Percentiles rank a stretch among this genome's conserved stretches.
phyloP scores from a whole-genome alignment of 345 rosid species.

The Luvunga scandens region DNA sequence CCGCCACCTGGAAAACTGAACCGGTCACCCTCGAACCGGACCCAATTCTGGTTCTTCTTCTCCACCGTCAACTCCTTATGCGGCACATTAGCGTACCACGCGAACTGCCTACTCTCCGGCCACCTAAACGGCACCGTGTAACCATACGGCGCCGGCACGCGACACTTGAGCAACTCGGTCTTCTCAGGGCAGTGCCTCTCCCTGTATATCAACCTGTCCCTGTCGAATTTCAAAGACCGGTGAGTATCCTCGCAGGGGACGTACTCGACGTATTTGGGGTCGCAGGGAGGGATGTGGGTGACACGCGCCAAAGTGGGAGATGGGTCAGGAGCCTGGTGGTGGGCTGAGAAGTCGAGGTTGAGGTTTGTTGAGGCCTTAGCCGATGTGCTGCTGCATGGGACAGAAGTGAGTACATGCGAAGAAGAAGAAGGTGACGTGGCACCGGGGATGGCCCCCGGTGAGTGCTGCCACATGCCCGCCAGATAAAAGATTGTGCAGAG shows the following conservation, averaged over 20 bases:
- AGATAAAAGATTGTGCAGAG: constrained; percentile 56
- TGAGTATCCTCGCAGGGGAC: constrained; percentile 75
- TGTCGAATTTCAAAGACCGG: constrained; percentile 54
- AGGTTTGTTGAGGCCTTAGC: constrained; percentile 7
- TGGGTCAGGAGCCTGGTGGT: constrained; percentile 50
- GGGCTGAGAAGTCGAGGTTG: constrained; percentile 54
- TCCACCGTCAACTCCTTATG: constrained; percentile 83
- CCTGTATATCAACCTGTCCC: constrained; percentile 60
- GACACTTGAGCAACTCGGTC: constrained; percentile 50
- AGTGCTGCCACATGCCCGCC: constrained; percentile 49
- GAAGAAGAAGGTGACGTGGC: background rate
- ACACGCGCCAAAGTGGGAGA: constrained; percentile 37
- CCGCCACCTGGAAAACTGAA: constrained; percentile 95
- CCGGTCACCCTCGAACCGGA: constrained; percentile 57
- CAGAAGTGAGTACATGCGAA: background rate
- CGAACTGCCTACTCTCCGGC: constrained; percentile 84
- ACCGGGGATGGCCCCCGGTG: constrained; percentile 13
- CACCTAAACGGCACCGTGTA: constrained; percentile 73
- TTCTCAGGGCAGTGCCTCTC: constrained; percentile 78
- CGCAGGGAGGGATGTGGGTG: constrained; percentile 56
- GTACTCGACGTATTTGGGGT: constrained; percentile 45
- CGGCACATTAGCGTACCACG: constrained; percentile 91
- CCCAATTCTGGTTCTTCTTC: constrained; percentile 93
- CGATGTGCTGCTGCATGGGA: constrained; percentile 8
- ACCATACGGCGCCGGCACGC: constrained; percentile 79